A percentile compares a stretch with the other conserved stretches of the same genome.
phyloP scores from a whole-genome alignment of 2,329 filamentous ascomycete species.

The Phoma herbarum region DNA sequence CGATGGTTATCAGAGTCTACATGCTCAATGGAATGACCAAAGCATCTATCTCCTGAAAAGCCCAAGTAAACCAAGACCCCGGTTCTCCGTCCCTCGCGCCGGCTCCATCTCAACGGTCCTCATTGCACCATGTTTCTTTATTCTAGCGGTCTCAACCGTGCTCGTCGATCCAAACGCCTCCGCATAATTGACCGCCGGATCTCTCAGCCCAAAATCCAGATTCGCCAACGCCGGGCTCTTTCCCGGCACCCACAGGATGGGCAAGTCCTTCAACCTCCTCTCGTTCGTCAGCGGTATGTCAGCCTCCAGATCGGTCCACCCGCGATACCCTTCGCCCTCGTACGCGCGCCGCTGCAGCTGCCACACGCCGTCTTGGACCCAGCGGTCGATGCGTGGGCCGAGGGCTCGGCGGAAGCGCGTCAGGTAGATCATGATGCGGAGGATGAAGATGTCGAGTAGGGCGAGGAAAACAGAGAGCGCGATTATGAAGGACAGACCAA shows the following conservation, averaged over 20 bases:
- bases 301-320: constrained; percentile 27
- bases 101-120: neutral
- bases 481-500: constrained; percentile 31
- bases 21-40: neutral
- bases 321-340: constrained; percentile 27
- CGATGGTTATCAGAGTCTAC: neutral
- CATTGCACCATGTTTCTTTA: neutral
- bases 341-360: constrained; percentile 39
- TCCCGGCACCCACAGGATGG: constrained; percentile 11
- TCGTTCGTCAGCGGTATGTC: constrained; percentile 28
- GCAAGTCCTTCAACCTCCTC: constrained; percentile 17
- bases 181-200: constrained; percentile 8
- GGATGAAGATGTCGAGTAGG: constrained; percentile 24
- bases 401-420: constrained; percentile 25
- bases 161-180: neutral
- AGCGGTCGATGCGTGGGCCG: constrained; percentile 34
- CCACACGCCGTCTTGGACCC: constrained; percentile 40
- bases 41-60: neutral
- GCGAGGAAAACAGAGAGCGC: constrained; percentile 24
- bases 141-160: neutral
- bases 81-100: neutral
- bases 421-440: constrained; percentile 31
- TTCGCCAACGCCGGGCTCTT: constrained; percentile 11
- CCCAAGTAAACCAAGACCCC: neutral
- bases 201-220: constrained; percentile 1